A percentile compares a stretch with the other conserved stretches of the same genome.
These are phyloP conservation scores for Nannizzia gypsea DNA, from an alignment of 2,329 filamentous ascomycete species.

Conservation along the genomic window DNA sequence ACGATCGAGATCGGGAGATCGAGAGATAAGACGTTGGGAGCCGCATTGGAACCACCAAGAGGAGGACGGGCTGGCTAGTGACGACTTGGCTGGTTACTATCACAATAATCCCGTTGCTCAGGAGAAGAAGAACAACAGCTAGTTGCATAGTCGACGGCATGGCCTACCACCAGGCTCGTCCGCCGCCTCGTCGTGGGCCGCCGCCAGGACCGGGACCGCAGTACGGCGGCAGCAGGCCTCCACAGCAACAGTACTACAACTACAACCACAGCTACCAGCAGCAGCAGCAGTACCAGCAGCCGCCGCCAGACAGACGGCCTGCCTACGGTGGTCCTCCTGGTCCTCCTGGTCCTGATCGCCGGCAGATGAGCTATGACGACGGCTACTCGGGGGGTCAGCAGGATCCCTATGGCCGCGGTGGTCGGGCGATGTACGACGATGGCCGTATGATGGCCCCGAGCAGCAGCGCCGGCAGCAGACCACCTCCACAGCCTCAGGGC, in stretches of 20 bases:
- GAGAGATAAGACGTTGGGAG: not conserved
- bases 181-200: not conserved
- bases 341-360: not conserved
- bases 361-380: not conserved
- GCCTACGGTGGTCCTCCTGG: not conserved
- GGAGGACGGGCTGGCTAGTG: not conserved
- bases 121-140: not conserved
- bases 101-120: not conserved
- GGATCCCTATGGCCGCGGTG: not conserved
- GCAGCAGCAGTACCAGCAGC: too few relatives aligned
- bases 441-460: slow-evolving; percentile 15
- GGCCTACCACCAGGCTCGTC: slow-evolving; percentile 3
- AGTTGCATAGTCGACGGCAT: not conserved
- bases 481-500: slow-evolving; percentile 23
- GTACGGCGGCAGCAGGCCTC: not conserved
- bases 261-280: not conserved
- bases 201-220: not conserved
- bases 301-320: not conserved
- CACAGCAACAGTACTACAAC: not conserved
- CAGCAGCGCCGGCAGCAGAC: slow-evolving; percentile 21
- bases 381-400: not conserved
- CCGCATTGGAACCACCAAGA: not conserved
- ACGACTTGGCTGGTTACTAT: not conserved
- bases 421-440: not conserved
- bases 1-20: not conserved